phyloP scores from a whole-genome alignment of 306 rosid genomes.

The Malus asiatica region DNA sequence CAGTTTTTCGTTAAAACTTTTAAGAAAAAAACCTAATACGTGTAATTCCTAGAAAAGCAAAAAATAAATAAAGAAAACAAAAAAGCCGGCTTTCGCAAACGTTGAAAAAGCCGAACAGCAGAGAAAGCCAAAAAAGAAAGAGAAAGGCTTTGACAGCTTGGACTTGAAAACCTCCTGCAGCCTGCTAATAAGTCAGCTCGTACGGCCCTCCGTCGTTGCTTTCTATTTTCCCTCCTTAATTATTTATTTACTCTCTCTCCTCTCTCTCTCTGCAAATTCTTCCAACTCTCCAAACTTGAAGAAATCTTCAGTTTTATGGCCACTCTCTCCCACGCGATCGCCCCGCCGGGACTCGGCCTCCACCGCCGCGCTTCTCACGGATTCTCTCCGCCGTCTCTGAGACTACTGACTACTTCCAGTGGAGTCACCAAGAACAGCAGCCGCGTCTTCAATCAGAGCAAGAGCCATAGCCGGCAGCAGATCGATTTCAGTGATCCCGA shows the following conservation, averaged over 20 bases:
- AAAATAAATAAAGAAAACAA: background rate
- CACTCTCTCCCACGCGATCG: constrained; percentile 49
- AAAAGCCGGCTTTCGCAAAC: background rate
- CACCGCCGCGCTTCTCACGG: constrained; percentile 16
- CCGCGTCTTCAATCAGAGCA: constrained; percentile 21
- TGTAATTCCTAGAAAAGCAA: background rate
- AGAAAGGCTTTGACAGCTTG: background rate
- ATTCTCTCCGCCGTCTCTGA: background rate
- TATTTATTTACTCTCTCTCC: background rate
- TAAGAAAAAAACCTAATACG: too few species aligned
- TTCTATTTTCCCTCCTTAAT: background rate
- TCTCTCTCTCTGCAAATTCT: background rate
- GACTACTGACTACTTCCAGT: background rate
- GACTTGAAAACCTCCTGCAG: background rate
- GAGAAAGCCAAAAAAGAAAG: too few species aligned
- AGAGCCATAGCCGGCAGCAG: constrained; percentile 13
- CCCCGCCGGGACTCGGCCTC: constrained; percentile 28
- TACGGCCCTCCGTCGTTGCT: background rate
- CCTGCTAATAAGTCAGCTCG: background rate
- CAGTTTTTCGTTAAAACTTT: too few species aligned
- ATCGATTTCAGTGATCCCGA: constrained; percentile 75
- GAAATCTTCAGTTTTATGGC: constrained; percentile 43
- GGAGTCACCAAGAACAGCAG: constrained; percentile 1
- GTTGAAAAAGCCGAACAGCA: background rate
- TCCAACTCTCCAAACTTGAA: background rate